A percentile compares a stretch with the other conserved stretches of the same genome.
phyloP scores from a whole-genome alignment of 2,329 filamentous ascomycete genomes.

The Colletotrichum liaoningense region DNA sequence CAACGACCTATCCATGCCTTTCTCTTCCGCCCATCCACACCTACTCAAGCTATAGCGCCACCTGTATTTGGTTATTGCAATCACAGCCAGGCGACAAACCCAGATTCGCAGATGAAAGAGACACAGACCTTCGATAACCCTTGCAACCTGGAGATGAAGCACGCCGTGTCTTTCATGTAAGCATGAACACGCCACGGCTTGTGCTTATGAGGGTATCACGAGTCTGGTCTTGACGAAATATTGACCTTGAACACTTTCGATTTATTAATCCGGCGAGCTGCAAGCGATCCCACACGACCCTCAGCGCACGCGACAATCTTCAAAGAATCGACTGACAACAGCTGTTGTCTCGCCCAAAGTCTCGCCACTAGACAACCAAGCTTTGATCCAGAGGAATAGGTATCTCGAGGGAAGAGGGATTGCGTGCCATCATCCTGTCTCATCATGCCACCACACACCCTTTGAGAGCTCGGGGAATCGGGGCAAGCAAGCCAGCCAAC shows the following conservation, averaged over 20 bases:
- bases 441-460: slow-evolving; percentile 32
- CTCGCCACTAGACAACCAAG: slow-evolving; percentile 22
- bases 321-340: slow-evolving; percentile 32
- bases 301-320: background rate
- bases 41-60: slow-evolving; percentile 6
- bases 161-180: slow-evolving; percentile 5
- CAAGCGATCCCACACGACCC: background rate
- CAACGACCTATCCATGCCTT: background rate
- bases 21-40: slow-evolving; percentile 2
- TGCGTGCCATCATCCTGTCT: slow-evolving; percentile 12
- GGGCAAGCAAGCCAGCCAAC: slow-evolving; percentile 23
- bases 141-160: background rate
- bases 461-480: background rate
- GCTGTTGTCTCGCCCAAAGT: slow-evolving; percentile 27
- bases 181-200: slow-evolving; percentile 5
- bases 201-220: slow-evolving; percentile 31
- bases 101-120: background rate
- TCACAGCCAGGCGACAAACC: background rate
- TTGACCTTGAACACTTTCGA: background rate
- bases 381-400: background rate
- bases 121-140: background rate
- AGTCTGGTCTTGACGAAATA: background rate
- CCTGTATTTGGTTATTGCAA: background rate
- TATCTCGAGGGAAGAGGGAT: background rate
- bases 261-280: slow-evolving; percentile 7